A percentile compares a stretch with the other conserved stretches of the same genome.
These are phyloP conservation scores for Kokia cookei DNA, from an alignment of 441 rosid species.

Conservation along the genomic window DNA sequence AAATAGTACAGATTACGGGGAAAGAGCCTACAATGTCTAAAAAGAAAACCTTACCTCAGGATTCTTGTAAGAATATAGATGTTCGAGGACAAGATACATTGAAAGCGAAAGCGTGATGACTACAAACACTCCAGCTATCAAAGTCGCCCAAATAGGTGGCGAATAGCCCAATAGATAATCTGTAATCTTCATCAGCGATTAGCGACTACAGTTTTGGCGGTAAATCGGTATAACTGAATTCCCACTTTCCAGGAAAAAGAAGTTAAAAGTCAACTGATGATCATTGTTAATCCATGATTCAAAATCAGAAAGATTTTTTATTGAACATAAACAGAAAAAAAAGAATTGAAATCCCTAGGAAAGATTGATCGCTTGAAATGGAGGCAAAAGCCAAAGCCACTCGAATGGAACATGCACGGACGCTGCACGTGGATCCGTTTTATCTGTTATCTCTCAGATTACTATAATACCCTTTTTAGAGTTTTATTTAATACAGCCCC, in stretches of 20 bases:
- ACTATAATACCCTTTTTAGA: neutral
- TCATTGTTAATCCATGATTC: neutral
- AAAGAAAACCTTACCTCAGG: slow-evolving; percentile 64
- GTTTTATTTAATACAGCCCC: neutral
- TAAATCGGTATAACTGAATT: slow-evolving; percentile 23
- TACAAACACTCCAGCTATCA: slow-evolving; percentile 60
- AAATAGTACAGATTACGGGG: neutral
- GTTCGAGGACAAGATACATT: slow-evolving; percentile 82
- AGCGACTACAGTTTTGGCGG: slow-evolving; percentile 16
- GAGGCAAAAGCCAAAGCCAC: neutral
- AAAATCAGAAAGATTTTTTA: neutral
- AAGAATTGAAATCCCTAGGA: neutral
- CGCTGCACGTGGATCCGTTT: slow-evolving; percentile 1
- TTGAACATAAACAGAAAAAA: neutral
- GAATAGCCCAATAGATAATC: slow-evolving; percentile 38
- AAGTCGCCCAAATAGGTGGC: slow-evolving; percentile 79
- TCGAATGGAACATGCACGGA: neutral
- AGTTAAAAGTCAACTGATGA: neutral
- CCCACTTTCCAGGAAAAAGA: neutral
- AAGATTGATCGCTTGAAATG: neutral
- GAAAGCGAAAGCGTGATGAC: slow-evolving; percentile 62
- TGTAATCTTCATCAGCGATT: slow-evolving; percentile 40
- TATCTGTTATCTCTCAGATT: neutral
- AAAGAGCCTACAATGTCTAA: neutral
- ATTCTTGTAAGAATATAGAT: slow-evolving; percentile 91